A percentile compares a stretch with the other conserved stretches of the same genome.
phyloP scores from a whole-genome alignment of 139 green algal genomes.

The Volvox africanus region DNA sequence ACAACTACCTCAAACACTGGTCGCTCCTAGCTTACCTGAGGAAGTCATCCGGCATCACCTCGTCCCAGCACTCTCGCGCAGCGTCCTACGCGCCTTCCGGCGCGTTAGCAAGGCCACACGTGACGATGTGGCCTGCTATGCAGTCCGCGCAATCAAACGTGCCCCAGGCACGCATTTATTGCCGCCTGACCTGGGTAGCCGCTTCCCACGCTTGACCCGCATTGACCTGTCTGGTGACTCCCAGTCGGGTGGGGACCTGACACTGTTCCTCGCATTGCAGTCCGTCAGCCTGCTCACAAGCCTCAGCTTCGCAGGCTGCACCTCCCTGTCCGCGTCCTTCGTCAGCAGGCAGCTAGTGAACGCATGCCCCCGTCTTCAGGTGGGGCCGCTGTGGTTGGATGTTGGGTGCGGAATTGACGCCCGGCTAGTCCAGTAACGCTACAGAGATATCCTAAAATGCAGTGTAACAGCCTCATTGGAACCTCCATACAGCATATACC shows the following conservation, averaged over 20 bases:
- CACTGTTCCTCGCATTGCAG: background rate
- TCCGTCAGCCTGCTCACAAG: background rate
- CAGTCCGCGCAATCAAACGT: background rate
- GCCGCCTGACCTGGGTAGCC: constrained; percentile 1
- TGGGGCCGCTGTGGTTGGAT: background rate
- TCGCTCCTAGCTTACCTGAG: background rate
- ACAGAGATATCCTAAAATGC: too few relatives aligned
- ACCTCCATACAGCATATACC: too few relatives aligned
- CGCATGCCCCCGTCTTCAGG: constrained; percentile 30
- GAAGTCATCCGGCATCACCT: constrained; percentile 20
- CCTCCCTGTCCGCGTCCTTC: background rate
- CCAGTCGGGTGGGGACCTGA: background rate
- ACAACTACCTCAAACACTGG: background rate
- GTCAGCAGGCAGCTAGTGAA: background rate
- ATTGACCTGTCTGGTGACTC: constrained; percentile 12
- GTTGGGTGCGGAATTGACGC: too few relatives aligned
- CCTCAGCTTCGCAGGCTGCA: constrained; percentile 11
- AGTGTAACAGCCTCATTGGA: too few relatives aligned
- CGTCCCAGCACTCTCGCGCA: background rate
- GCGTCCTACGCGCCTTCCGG: background rate
- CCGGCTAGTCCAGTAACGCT: too few relatives aligned
- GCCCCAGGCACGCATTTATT: background rate
- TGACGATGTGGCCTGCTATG: background rate
- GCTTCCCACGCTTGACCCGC: background rate
- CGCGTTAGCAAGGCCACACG: background rate